These are phyloP conservation scores for Endocalyx cinctus DNA, from an alignment of 2,329 filamentous ascomycete species.

Conservation along the genomic window DNA sequence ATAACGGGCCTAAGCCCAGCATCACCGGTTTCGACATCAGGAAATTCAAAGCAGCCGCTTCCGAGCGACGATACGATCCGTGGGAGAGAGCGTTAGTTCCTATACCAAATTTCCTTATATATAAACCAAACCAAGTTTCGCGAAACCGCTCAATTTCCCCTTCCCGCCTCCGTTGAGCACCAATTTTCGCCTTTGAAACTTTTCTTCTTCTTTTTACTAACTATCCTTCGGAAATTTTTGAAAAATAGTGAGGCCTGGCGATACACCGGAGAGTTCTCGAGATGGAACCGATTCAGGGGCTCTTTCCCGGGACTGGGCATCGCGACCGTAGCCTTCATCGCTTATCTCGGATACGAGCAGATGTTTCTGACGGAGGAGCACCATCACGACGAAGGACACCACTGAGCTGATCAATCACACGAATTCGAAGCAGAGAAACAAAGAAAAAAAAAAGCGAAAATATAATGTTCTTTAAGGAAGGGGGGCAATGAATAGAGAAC, in stretches of 20 bases:
- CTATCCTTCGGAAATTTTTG: too few relatives aligned
- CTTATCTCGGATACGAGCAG: slow-evolving; percentile 86
- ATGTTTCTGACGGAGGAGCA: slow-evolving; percentile 75
- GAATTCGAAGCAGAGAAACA: neutral
- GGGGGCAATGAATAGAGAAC: slow-evolving; percentile 30
- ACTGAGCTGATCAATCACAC: too few relatives aligned
- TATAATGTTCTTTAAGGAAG: neutral
- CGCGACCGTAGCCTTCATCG: slow-evolving; percentile 83
- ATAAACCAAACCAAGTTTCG: too few relatives aligned
- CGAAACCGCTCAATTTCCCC: too few relatives aligned
- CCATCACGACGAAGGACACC: slow-evolving; percentile 56
- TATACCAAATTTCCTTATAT: too few relatives aligned
- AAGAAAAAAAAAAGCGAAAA: slow-evolving; percentile 1
- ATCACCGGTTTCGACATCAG: slow-evolving; percentile 90
- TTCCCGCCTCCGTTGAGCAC: too few relatives aligned
- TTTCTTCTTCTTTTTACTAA: too few relatives aligned
- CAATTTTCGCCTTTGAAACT: too few relatives aligned
- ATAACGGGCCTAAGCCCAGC: slow-evolving; percentile 56
- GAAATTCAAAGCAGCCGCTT: slow-evolving; percentile 70
- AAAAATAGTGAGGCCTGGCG: slow-evolving; percentile 90
- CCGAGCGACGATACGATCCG: slow-evolving; percentile 58
- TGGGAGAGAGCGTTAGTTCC: slow-evolving; percentile 61
- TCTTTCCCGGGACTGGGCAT: slow-evolving; percentile 89
- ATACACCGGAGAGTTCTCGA: slow-evolving; percentile 82
- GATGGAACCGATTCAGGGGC: slow-evolving; percentile 83